Evolutionary conservation across 257 asterid species (phyloP), one percentile per base, ranked within the genome.

Genomic region (Craterostigma plantagineum): DNA sequence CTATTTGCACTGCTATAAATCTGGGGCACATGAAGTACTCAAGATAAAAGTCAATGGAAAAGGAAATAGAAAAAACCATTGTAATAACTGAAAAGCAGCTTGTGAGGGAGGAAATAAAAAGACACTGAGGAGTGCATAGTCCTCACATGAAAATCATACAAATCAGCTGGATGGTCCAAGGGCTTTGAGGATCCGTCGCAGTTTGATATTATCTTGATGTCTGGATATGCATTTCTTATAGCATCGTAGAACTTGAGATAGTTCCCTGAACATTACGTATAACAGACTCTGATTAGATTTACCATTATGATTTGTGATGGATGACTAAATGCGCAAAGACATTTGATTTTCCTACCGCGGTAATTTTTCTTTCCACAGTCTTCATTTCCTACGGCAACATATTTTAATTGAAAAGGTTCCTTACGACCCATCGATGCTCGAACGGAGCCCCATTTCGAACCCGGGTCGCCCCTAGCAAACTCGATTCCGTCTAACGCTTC

Each of bases 351-450:
- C 70, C 30, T 64, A 83, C 98, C 98, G 1, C 38, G 61, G 66
- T 90, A 90, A 66, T 77, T 59, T 55, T 66, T 59, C 78, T 76
- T 83, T 39, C 83, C 79, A 46, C 98, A 90, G 52, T 90, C 98
- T 69, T 90, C 98, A 30, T 90, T 90, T 16, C 98, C 95, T 27
- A 90, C 63, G 0, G 98, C 98, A 46, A 90, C 98, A 37, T 90
- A 79, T 79, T 57, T 77, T 71, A 90, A 55, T 57, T 72, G 83
- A 43, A 90, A 90, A 33, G 95, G 95, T 60, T 79, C 81, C 1
- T 83, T 91, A 53, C 79, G 98, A 37, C 95, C 98, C 83, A 90
- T 48, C 57, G 72, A 55, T 48, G 95, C 91, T 70, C 98, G 69
- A 55, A 72, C 54, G 35, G 95, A 76, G 60, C 98, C 98, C 98